Base-by-base conservation (phyloP, 345 rosid species). In the Geranium rotundifolium region DNA sequence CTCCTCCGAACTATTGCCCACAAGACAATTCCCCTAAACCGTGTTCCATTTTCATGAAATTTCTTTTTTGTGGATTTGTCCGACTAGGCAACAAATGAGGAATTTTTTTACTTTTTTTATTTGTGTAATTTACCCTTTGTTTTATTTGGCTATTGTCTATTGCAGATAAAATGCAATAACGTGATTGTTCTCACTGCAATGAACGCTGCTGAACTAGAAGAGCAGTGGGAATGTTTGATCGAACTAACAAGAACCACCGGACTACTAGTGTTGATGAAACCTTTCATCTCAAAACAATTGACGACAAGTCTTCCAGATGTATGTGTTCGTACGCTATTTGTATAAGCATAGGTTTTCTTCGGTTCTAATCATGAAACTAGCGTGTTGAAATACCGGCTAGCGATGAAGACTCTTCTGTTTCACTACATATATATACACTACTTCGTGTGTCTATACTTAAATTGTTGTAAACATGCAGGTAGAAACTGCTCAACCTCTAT, bases 161-260 rank as follows among this genome's bases (percentile, higher is more conserved):
- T 73, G 79, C 72, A 93, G 99, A 88, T 93, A 65, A 90, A 93
- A 74, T 90, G 96, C 63, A 79, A 70, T 65, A 90, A 93, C 61
- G 84, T 90, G 55, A 75, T 93, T 66, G 70, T 86, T 74, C 87
- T 93, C 59, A 64, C 89, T 63, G 87, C 97, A 12, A 81, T 96
- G 69, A 90, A 86, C 69, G 64, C 73, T 56, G 41, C 82, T 37
- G 97, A 93, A 77, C 85, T 93, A 65, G 81, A 86, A 62, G 74
- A 71, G 29, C 89, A 90, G 76, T 93, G 97, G 96, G 82, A 77
- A 62, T 90, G 99, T 80, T 71, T 90, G 82, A 80, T 79, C 4
- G 90, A 88, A 61, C 63, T 80, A 10, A 64, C 77, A 59, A 80
- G 65, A 71, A 73, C 85, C n/a, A 67, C 65, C 68, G 87, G 82